Evolutionary conservation across 805 yeast species (phyloP), one percentile per base, ranked within the genome.

Genomic region (Starmerella bacillaris): DNA sequence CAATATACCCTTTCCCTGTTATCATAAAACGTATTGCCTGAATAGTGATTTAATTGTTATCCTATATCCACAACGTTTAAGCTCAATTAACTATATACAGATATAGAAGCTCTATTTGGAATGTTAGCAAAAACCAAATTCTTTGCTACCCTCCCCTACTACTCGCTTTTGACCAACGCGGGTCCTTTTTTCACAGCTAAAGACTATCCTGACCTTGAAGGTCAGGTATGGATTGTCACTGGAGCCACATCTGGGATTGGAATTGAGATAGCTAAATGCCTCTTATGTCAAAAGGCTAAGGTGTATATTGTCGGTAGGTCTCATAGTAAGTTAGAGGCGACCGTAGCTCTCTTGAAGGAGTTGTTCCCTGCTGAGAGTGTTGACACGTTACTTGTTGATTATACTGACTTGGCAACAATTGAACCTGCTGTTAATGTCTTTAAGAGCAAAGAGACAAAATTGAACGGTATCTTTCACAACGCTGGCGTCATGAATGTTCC

Each of bases 301-400:
- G 58, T 62, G 11, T 46, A 59, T 51, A 34, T 57, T 9, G 54
- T 57, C 11, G 60, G 61, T 27, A 55, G 71, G 37, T 53, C 40
- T 38, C 40, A 45, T 31, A 48, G 42, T 14, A 61, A 59, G 40
- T 49, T 62, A 3, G 43, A 45, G 2, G 42, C 28, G 0, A 57
- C 56, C 12, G 49, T 58, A 14, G 50, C 45, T 6, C 34, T 39
- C 8, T 37, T 64, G 30, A 43, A 46, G 26, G 35, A 39, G 6
- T 51, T 51, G 24, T 30, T 51, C 6, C 47, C 51, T 18, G 16
- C 35, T 9, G 46, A 47, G 8, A 5, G 20, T 6, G 36, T 49
- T 16, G 49, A 50, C 37, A 26, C 27, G 16, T 24, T 36, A 26
- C 39, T 35, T 3, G 37, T 37, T 30, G 60, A 37, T 35, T 43